Evolutionary conservation across 495 filamentous ascomycete species (phyloP).

Genomic region (Aspergillus conjunctus): DNA sequence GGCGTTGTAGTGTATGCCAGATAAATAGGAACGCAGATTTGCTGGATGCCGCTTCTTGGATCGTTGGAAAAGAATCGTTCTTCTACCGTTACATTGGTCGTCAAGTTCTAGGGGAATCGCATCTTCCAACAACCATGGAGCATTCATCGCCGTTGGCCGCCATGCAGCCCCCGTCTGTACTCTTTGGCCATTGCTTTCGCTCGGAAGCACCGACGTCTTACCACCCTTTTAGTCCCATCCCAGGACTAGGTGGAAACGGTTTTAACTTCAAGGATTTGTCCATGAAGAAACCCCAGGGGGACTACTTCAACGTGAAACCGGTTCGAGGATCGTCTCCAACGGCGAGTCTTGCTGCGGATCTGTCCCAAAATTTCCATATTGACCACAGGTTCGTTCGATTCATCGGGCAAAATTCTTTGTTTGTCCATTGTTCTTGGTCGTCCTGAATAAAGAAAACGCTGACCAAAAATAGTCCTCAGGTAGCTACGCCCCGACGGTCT

Average conservation of each 20-base stretch:
- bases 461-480: slow-evolving; percentile 70
- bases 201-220: slow-evolving; percentile 55
- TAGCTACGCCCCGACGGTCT: slow-evolving; percentile 88
- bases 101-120: slow-evolving; percentile 7
- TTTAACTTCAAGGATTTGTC: slow-evolving; percentile 75
- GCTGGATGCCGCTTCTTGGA: slow-evolving; percentile 14
- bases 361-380: slow-evolving; percentile 95
- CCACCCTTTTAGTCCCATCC: slow-evolving; percentile 49
- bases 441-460: slow-evolving; percentile 22
- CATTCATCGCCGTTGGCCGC: slow-evolving; percentile 92
- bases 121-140: slow-evolving; percentile 62
- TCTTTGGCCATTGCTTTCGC: slow-evolving; percentile 57
- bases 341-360: slow-evolving; percentile 84
- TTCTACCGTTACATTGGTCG: neutral
- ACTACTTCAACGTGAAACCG: slow-evolving; percentile 80
- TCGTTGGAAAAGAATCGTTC: slow-evolving; percentile 3
- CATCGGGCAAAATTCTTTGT: neutral
- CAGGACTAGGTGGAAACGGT: slow-evolving; percentile 60
- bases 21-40: slow-evolving; percentile 22
- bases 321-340: slow-evolving; percentile 87
- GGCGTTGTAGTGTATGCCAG: slow-evolving; percentile 30
- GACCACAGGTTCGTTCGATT: slow-evolving; percentile 71
- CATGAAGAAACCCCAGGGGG: slow-evolving; percentile 59
- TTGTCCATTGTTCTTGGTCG: slow-evolving; percentile 4
- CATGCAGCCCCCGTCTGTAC: slow-evolving; percentile 78